Evolutionary conservation across 208 protist species (phyloP).

Genomic region (Crithidia fasciculata): DNA sequence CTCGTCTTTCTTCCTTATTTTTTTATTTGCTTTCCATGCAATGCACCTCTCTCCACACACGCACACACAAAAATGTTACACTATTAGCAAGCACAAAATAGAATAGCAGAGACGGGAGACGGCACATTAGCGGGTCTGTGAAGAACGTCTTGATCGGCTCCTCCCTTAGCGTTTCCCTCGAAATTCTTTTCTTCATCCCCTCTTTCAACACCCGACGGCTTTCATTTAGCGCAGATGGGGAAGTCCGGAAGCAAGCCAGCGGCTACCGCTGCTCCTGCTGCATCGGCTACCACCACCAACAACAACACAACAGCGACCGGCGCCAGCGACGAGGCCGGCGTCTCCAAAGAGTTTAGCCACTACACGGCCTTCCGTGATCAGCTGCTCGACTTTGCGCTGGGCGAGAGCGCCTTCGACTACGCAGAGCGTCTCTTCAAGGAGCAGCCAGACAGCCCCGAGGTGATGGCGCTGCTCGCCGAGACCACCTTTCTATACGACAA

Average conservation of each 20-base stretch:
- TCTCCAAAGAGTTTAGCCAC: slow-evolving; percentile 29
- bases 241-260: slow-evolving; percentile 18
- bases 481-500: slow-evolving; percentile 83
- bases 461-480: slow-evolving; percentile 87
- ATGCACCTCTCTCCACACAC: too few species aligned
- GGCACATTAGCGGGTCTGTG: too few species aligned
- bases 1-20: too few species aligned
- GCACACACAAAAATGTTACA: too few species aligned
- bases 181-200: too few species aligned
- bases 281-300: not conserved
- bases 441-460: slow-evolving; percentile 69
- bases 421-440: slow-evolving; percentile 70
- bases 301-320: not conserved
- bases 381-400: slow-evolving; percentile 76
- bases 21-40: too few species aligned
- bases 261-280: not conserved
- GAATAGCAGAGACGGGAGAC: too few species aligned
- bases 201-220: too few species aligned
- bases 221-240: slow-evolving; percentile 11
- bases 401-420: slow-evolving; percentile 81
- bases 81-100: too few species aligned
- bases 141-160: too few species aligned
- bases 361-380: slow-evolving; percentile 81
- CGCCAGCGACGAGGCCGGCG: not conserved
- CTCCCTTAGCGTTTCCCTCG: too few species aligned